Conservation (phyloP, 345 rosid genomes). For the Litchi chinensis region DNA sequence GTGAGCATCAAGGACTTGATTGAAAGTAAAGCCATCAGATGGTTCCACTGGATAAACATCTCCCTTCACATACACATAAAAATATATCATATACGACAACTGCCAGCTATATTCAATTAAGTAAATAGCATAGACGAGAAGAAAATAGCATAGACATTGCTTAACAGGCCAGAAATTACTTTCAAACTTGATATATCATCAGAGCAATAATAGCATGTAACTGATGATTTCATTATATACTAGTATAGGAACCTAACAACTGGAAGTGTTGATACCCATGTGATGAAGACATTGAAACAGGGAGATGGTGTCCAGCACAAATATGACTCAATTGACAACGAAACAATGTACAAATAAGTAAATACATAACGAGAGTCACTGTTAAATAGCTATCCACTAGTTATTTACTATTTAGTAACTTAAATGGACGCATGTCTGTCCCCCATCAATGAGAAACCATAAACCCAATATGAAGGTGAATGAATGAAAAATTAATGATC, state of each 20-base stretch:
- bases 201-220: background rate
- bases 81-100: conserved; percentile 8
- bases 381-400: background rate
- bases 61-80: conserved; percentile 44
- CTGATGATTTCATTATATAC: background rate
- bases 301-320: background rate
- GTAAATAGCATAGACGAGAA: background rate
- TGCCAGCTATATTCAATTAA: background rate
- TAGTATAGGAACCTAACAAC: conserved; percentile 5
- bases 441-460: no score
- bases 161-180: background rate
- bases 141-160: background rate
- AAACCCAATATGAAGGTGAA: no score
- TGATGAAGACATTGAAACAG: background rate
- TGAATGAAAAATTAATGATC: no score
- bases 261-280: background rate
- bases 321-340: background rate
- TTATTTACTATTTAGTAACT: background rate
- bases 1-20: conserved; percentile 80
- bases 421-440: background rate
- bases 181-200: background rate
- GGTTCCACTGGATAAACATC: conserved; percentile 84
- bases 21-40: conserved; percentile 41
- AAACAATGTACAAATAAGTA: background rate
- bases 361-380: background rate